A percentile compares a stretch with the other conserved stretches of the same genome.
Conservation (phyloP, 1,284 basidiomycete species). For the Ganoderma lingzhi region DNA sequence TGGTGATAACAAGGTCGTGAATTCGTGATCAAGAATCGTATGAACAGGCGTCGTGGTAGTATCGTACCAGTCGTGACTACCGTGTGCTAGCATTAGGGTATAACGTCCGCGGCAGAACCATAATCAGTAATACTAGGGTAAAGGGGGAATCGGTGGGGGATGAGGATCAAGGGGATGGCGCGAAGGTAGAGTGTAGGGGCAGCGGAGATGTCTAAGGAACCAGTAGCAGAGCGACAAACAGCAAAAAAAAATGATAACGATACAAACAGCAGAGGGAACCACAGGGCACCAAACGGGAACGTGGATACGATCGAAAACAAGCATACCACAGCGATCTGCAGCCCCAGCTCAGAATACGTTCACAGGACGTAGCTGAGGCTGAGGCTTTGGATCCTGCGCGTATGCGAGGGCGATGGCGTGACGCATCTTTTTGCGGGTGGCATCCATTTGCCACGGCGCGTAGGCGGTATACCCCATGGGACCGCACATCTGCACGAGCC, state of each 20-base stretch:
- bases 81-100: constrained; percentile 27
- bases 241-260: constrained; percentile 24
- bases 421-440: constrained; percentile 56
- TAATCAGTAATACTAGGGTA: constrained; percentile 31
- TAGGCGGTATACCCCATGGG: constrained; percentile 64
- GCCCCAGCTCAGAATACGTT: background rate
- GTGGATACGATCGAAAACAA: background rate
- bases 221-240: constrained; percentile 13
- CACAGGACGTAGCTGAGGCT: constrained; percentile 3
- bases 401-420: constrained; percentile 51
- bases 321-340: background rate
- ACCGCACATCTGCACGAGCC: constrained; percentile 60
- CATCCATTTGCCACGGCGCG: constrained; percentile 49
- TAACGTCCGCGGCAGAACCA: constrained; percentile 22
- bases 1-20: constrained; percentile 12
- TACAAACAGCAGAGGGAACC: constrained; percentile 24
- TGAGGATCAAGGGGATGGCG: constrained; percentile 15
- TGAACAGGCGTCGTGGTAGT: constrained; percentile 9
- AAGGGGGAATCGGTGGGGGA: constrained; percentile 5
- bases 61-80: constrained; percentile 20
- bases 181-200: constrained; percentile 2
- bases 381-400: constrained; percentile 12
- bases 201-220: constrained; percentile 11
- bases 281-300: background rate
- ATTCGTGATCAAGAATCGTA: constrained; percentile 14